These are phyloP conservation scores for Nannochloris sp. DNA, from an alignment of 139 green algal species.

Conservation along the genomic window DNA sequence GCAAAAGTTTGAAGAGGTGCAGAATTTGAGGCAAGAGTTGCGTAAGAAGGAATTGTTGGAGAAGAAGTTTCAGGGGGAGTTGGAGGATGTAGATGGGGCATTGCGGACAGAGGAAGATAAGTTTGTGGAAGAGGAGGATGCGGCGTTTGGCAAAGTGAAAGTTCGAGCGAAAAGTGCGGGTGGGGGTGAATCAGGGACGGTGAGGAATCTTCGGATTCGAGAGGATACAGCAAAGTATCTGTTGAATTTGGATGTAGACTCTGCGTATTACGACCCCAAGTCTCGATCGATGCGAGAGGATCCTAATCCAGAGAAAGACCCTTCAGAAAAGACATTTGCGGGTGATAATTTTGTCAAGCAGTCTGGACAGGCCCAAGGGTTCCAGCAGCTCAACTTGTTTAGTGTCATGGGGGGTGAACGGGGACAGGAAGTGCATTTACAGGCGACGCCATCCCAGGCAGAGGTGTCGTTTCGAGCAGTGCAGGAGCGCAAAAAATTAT, in stretches of 20 bases:
- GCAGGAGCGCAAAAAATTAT: slow-evolving; percentile 81
- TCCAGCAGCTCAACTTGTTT: slow-evolving; percentile 79
- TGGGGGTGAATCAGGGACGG: slow-evolving; percentile 73
- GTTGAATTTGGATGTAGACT: slow-evolving; percentile 91
- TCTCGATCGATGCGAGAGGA: slow-evolving; percentile 92
- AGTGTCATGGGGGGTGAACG: slow-evolving; percentile 67
- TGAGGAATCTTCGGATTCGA: slow-evolving; percentile 97
- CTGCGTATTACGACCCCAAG: slow-evolving; percentile 98
- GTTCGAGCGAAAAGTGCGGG: slow-evolving; percentile 86
- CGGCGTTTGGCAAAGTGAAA: slow-evolving; percentile 84
- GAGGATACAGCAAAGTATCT: slow-evolving; percentile 99
- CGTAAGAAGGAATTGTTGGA: slow-evolving; percentile 55
- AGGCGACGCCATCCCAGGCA: slow-evolving; percentile 77
- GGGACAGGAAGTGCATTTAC: slow-evolving; percentile 76
- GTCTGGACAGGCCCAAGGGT: slow-evolving; percentile 53
- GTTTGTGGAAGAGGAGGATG: slow-evolving; percentile 41
- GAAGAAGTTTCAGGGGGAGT: slow-evolving; percentile 25
- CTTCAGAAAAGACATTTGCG: slow-evolving; percentile 52
- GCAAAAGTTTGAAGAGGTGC: slow-evolving; percentile 60
- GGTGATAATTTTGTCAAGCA: slow-evolving; percentile 91
- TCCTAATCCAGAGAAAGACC: slow-evolving; percentile 57
- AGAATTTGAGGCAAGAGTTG: slow-evolving; percentile 44
- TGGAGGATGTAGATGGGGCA: slow-evolving; percentile 16
- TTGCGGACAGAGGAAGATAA: slow-evolving; percentile 77
- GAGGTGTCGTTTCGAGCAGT: slow-evolving; percentile 84